Base-by-base conservation (phyloP, 495 filamentous ascomycete species). In the Aspergillus nanangensis region DNA sequence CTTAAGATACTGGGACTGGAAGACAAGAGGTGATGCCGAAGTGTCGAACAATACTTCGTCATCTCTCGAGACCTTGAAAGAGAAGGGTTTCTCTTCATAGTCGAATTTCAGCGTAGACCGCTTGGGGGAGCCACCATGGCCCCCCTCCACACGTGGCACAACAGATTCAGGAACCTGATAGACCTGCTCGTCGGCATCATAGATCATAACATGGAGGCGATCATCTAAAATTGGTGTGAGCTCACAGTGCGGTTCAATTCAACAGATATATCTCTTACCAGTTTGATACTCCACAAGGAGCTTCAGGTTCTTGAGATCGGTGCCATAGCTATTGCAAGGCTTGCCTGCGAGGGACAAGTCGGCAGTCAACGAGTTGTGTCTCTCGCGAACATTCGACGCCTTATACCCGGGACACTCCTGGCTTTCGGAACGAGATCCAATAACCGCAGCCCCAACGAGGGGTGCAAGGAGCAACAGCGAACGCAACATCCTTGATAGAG, bases 141-240 rank as follows among this genome's bases (percentile, higher is more conserved):
- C 45, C 17, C 48, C 44, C 25, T 29, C 25, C 0, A 88, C 86
- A 1, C 87, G 79, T 13, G 84, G 75, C 13, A 95, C 61, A 14
- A 88, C 82, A 3, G 73, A 78, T 17, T 82, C 76, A 11, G 89
- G 88, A 15, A 95, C 80, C 61, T 93, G 86, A 55, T 91, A 95
- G 17, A 87, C 72, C 41, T 79, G 70, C 42, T 88, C 79, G n/a
- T 74, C 79, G 19, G 78, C 69, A 63, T 94, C 89, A 46, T 85
- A 79, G 45, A 95, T 91, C 58, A 86, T 82, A 51, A 94, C 84
- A 62, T 93, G 89, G 8, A 94, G 79, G 14, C 89, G 84, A 20
- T 76, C 72, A 31, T 86, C 87, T 90, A 31, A 8, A 25, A 21
- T 21, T 2, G 5, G 9, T n/a, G n/a, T n/a, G n/a, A n/a, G n/a